These are phyloP conservation scores for Cercospora berteroae DNA, from an alignment of 2,329 filamentous ascomycete genomes.

Conservation along the genomic window DNA sequence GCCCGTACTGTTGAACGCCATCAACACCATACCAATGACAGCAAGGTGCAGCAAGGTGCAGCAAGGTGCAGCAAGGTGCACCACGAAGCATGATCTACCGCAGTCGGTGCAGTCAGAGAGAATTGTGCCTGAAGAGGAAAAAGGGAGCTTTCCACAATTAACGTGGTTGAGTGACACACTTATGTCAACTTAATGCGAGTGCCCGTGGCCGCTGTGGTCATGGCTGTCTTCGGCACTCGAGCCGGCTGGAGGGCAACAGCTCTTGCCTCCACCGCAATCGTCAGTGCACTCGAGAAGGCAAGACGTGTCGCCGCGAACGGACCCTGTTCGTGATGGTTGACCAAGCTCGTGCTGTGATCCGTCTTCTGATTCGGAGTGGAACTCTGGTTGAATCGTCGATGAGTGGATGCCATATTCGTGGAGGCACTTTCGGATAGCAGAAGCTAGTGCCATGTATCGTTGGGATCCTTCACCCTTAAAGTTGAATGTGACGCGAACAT, in stretches of 20 bases:
- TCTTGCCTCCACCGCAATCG: slow-evolving; percentile 43
- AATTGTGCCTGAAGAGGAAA: neutral
- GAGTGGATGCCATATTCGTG: slow-evolving; percentile 96
- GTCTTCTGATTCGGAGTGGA: slow-evolving; percentile 36
- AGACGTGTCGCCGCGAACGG: slow-evolving; percentile 37
- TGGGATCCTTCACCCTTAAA: slow-evolving; percentile 72
- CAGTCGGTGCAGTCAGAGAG: neutral
- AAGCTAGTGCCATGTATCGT: slow-evolving; percentile 87
- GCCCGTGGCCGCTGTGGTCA: slow-evolving; percentile 23
- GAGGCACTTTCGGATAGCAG: slow-evolving; percentile 78
- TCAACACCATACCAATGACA: neutral
- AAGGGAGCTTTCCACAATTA: neutral
- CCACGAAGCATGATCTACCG: neutral
- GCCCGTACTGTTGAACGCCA: neutral
- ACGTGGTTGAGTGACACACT: neutral
- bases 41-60: neutral
- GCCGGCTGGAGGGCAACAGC: slow-evolving; percentile 41
- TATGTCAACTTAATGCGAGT: slow-evolving; percentile 15
- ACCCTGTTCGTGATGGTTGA: slow-evolving; percentile 24
- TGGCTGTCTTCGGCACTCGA: slow-evolving; percentile 16
- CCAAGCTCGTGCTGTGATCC: slow-evolving; percentile 38
- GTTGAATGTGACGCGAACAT: slow-evolving; percentile 87
- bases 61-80: neutral
- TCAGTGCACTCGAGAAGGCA: slow-evolving; percentile 48
- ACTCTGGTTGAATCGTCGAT: slow-evolving; percentile 96